These are phyloP conservation scores for Leucosporidium creatinivorum DNA, from an alignment of 768 basidiomycete genomes.

Conservation along the genomic window DNA sequence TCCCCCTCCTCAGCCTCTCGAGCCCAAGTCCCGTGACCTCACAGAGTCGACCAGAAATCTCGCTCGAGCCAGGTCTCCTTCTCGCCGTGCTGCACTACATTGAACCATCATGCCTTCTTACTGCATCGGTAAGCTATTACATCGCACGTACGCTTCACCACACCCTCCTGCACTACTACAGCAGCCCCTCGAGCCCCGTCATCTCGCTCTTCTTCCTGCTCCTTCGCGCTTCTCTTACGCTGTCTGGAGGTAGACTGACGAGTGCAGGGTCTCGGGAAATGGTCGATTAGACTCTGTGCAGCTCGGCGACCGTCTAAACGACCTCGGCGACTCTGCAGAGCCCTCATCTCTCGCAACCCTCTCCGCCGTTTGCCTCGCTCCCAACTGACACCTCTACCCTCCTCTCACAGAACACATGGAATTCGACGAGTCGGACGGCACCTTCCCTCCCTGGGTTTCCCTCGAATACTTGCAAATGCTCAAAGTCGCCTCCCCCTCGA, in stretches of 20 bases:
- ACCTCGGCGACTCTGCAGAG: no score
- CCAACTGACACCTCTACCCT: no score
- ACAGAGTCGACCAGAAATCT: no score
- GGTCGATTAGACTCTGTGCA: no score
- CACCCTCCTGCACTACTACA: background rate
- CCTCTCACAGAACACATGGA: conserved; percentile 75
- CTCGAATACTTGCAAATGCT: conserved; percentile 59
- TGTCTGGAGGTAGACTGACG: background rate
- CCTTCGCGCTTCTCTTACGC: background rate
- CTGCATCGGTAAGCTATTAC: conserved; percentile 28
- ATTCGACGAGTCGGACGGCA: conserved; percentile 70
- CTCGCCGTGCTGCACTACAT: background rate
- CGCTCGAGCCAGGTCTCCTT: no score
- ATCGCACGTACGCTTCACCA: background rate
- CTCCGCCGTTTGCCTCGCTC: background rate
- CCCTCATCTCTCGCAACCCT: background rate
- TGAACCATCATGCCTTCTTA: conserved; percentile 27
- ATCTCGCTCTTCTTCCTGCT: background rate
- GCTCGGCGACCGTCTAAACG: no score
- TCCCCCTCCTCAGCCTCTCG: no score
- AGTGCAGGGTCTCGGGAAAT: background rate
- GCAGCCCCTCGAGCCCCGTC: no score
- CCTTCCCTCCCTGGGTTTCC: conserved; percentile 68
- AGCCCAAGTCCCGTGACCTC: no score
- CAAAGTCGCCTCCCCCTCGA: conserved; percentile 50